Percentiles rank a stretch among this genome's conserved stretches.
Evolutionary conservation across 345 rosid species (phyloP).

Genomic region (Kernera saxatilis): DNA sequence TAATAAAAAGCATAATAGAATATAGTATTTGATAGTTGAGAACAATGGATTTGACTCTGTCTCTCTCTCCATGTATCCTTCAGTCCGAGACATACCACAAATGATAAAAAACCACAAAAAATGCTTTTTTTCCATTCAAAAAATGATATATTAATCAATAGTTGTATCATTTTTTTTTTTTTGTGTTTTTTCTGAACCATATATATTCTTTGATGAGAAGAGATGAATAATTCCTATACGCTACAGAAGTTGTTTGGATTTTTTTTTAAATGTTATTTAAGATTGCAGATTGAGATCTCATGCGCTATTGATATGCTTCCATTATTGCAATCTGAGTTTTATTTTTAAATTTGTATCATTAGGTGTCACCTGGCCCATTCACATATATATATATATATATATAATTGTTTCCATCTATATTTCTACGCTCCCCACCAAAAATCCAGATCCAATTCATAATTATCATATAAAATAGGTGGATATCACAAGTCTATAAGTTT

Average conservation of each 20-base stretch:
- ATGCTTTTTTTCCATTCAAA: neutral
- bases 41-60: neutral
- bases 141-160: neutral
- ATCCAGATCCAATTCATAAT: neutral
- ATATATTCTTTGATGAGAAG: neutral
- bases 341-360: conserved; percentile 7
- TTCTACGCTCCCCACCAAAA: conserved; percentile 2
- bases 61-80: neutral
- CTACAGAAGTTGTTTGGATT: conserved; percentile 9
- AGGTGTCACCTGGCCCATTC: conserved; percentile 26
- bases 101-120: neutral
- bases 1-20: conserved; percentile 22
- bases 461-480: neutral
- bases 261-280: neutral
- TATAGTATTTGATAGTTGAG: conserved; percentile 6
- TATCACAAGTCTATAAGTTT: neutral
- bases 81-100: conserved; percentile 7
- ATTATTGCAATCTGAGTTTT: conserved; percentile 28
- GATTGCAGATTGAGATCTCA: conserved; percentile 20
- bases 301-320: conserved; percentile 7
- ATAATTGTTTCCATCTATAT: neutral
- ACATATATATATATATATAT: neutral
- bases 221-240: conserved; percentile 26
- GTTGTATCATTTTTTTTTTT: neutral
- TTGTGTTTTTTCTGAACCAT: conserved; percentile 7